Evolutionary conservation across 2,329 filamentous ascomycete species (phyloP).

Genomic region (Claviceps purpurea): DNA sequence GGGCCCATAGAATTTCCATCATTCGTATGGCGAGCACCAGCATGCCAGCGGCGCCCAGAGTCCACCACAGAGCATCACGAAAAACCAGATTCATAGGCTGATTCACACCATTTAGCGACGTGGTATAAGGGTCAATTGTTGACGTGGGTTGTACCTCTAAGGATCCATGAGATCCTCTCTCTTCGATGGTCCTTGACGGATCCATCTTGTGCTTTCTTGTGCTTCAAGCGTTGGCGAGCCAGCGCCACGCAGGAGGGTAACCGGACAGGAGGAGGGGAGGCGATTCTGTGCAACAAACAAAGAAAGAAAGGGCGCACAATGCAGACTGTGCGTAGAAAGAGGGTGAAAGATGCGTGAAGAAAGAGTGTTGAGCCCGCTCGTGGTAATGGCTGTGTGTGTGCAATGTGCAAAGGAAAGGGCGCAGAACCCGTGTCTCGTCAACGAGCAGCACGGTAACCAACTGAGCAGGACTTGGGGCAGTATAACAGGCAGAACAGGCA

Average conservation of each 20-base stretch:
- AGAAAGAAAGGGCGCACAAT: neutral
- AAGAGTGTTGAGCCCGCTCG: neutral
- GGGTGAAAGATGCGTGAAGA: neutral
- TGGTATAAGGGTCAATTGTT: conserved; percentile 42
- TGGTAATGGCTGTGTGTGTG: neutral
- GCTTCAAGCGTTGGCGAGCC: conserved; percentile 7
- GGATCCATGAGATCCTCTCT: conserved; percentile 15
- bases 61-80: conserved; percentile 47
- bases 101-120: conserved; percentile 46
- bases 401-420: neutral
- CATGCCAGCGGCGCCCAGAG: conserved; percentile 40
- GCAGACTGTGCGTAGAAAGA: neutral
- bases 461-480: neutral
- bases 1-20: conserved; percentile 38
- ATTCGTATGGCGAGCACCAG: conserved; percentile 40
- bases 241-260: conserved; percentile 6
- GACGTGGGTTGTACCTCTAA: conserved; percentile 23
- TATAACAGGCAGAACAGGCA: too few species aligned
- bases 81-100: conserved; percentile 44
- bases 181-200: conserved; percentile 19
- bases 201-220: conserved; percentile 17
- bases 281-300: neutral
- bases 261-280: neutral
- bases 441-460: neutral
- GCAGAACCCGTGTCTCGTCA: neutral